Base-by-base conservation (phyloP, 805 yeast species). In the Gaillardinia entomophila region DNA sequence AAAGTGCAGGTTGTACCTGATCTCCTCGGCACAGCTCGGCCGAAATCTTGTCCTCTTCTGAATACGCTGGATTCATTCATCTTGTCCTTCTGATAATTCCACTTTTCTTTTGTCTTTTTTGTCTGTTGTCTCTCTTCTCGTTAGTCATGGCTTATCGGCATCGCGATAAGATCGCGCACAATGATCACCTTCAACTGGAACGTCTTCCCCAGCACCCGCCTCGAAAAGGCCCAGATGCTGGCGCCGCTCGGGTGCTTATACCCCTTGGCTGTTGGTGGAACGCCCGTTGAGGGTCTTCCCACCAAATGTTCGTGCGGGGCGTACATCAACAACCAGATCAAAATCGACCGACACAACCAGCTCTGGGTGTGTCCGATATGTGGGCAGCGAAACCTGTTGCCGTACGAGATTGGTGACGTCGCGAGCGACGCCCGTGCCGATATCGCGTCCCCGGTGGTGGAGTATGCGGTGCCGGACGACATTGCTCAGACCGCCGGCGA, bases 181-280 rank as follows among this genome's bases (percentile, higher is more conserved):
- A n/a, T n/a, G n/a, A n/a, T n/a, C n/a, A n/a, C n/a, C n/a, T 81
- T 83, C 64, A 76, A 82, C 47, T 83, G 90, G 90, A 80, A 83
- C 56, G 45, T 61, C 8, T 56, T 65, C 40, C 69, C 71, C 1
- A 49, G 60, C 13, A 62, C 68, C 2, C 51, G 62, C 26, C 43
- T 62, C 4, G 71, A 65, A 36, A 55, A 53, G 3, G 45, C 54
- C 2, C 53, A 43, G 18, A 35, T 61, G 30, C 46, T 52, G 40
- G 46, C 60, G 2, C 69, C 69, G 3, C 24, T 63, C 24, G 71
- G 66, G 8, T 62, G 68, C 37, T 36, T 63, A 25, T 55, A 47
- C 33, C n/a, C n/a, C n/a, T n/a, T n/a, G n/a, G n/a, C n/a, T n/a
- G n/a, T n/a, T n/a, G n/a, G n/a, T n/a, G n/a, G n/a, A n/a, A 42